Percentiles rank a stretch among this genome's conserved stretches.
Conservation (phyloP, 306 rosid genomes). For the Citrullus amarus region DNA sequence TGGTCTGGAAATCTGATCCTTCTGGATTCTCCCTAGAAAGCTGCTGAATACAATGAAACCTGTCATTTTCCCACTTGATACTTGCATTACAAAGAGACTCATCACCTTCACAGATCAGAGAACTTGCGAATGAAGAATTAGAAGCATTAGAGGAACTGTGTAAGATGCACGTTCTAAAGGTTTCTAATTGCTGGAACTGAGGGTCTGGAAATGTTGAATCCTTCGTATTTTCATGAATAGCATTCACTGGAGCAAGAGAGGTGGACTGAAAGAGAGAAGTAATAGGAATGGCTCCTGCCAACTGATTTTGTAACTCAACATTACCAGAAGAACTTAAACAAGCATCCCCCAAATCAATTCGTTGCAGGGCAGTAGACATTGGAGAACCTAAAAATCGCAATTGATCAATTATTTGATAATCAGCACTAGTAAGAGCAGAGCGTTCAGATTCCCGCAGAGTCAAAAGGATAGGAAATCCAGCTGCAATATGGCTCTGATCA, state of each 20-base stretch:
- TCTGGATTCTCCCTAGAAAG: constrained; percentile 10
- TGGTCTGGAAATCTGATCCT: constrained; percentile 16
- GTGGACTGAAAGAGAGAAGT: constrained; percentile 29
- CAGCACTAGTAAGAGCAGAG: constrained; percentile 7
- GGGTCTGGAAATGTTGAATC: constrained; percentile 23
- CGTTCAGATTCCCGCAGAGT: constrained; percentile 15
- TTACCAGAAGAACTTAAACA: constrained; percentile 20
- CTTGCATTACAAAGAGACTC: constrained; percentile 20
- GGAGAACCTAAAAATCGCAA: constrained; percentile 13
- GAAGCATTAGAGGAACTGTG: constrained; percentile 31
- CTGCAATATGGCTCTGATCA: constrained; percentile 20
- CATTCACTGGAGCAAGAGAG: constrained; percentile 27
- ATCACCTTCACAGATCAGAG: constrained; percentile 17
- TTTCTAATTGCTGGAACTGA: constrained; percentile 21
- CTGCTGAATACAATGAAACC: constrained; percentile 20
- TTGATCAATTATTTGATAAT: constrained; percentile 17
- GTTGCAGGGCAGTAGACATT: constrained; percentile 23
- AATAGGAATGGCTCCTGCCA: constrained; percentile 19
- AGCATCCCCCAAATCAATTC: neutral
- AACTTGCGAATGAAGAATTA: constrained; percentile 21
- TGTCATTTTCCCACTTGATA: constrained; percentile 20
- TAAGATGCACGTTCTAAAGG: constrained; percentile 21
- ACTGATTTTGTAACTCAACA: constrained; percentile 28
- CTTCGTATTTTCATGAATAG: constrained; percentile 37
- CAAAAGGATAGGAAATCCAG: constrained; percentile 37